phyloP scores from a whole-genome alignment of 2,329 filamentous ascomycete genomes.

The Curvularia sp. region DNA sequence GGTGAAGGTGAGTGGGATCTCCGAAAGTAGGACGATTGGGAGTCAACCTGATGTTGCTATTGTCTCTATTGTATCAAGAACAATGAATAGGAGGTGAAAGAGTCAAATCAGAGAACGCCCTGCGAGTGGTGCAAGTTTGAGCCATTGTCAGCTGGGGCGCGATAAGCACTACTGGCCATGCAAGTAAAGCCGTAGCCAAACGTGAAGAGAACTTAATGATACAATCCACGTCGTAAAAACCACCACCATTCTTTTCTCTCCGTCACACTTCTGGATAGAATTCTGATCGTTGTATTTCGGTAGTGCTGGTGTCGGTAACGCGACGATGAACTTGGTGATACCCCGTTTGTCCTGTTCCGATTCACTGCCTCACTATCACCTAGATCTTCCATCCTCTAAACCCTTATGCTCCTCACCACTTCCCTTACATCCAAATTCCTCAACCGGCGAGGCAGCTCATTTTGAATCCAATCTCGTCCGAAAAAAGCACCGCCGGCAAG shows the following conservation, averaged over 20 bases:
- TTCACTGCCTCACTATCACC: background rate
- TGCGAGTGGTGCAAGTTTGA: background rate
- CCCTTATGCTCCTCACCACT: slow-evolving; percentile 10
- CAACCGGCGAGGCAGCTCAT: slow-evolving; percentile 23
- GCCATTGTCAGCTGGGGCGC: no score
- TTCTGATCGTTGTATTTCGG: no score
- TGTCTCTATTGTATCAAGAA: slow-evolving; percentile 6
- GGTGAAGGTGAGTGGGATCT: slow-evolving; percentile 27
- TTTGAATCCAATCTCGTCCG: slow-evolving; percentile 24
- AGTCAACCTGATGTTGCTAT: slow-evolving; percentile 18
- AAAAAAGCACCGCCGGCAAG: slow-evolving; percentile 24
- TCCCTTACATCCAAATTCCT: slow-evolving; percentile 14
- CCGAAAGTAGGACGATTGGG: slow-evolving; percentile 9
- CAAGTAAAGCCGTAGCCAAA: no score
- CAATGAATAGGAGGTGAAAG: background rate
- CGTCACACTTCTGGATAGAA: no score
- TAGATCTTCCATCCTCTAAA: background rate
- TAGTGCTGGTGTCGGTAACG: no score
- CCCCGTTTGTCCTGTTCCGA: background rate
- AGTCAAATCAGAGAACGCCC: background rate
- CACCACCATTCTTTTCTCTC: no score
- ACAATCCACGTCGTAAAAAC: no score
- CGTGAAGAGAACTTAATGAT: no score
- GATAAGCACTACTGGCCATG: no score
- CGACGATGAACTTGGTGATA: background rate